Percentiles rank a stretch among this genome's conserved stretches.
These are phyloP conservation scores for Fusarium hostae DNA, from an alignment of 2,329 filamentous ascomycete species.

Conservation along the genomic window DNA sequence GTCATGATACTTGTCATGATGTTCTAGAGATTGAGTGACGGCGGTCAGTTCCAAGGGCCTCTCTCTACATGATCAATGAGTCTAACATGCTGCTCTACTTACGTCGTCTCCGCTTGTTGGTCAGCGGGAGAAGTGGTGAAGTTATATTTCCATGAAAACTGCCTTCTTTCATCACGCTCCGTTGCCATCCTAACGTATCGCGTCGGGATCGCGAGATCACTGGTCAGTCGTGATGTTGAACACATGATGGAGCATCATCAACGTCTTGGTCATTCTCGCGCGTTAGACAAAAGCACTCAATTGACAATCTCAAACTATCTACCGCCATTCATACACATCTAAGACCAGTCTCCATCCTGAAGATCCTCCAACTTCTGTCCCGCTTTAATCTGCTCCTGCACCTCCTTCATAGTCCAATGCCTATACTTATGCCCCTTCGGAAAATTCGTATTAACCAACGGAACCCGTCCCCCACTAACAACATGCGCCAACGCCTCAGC, in stretches of 20 bases:
- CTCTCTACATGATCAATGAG: accelerated
- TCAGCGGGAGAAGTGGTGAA: no score
- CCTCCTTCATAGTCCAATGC: constrained; percentile 33
- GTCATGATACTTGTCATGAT: accelerated
- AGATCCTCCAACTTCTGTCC: constrained; percentile 30
- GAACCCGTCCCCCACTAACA: constrained; percentile 15
- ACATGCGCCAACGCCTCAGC: constrained; percentile 29
- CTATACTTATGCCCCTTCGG: constrained; percentile 29
- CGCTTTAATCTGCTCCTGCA: constrained; percentile 25
- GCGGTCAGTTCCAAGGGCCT: accelerated
- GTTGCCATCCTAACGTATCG: accelerated
- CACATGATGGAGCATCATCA: accelerated
- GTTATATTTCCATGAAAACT: no score
- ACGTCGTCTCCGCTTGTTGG: no score
- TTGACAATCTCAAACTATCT: not conserved
- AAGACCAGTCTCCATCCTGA: constrained; percentile 32
- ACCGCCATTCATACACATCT: not conserved
- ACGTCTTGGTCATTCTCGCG: accelerated
- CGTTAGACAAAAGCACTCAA: not conserved
- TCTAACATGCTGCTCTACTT: accelerated
- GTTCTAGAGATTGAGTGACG: accelerated
- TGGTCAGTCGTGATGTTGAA: accelerated
- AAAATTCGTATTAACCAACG: constrained; percentile 25
- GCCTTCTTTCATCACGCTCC: no score
- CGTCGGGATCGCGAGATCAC: accelerated